These are phyloP conservation scores for Galerina sulciceps DNA, from an alignment of 768 basidiomycete genomes.

Conservation along the genomic window DNA sequence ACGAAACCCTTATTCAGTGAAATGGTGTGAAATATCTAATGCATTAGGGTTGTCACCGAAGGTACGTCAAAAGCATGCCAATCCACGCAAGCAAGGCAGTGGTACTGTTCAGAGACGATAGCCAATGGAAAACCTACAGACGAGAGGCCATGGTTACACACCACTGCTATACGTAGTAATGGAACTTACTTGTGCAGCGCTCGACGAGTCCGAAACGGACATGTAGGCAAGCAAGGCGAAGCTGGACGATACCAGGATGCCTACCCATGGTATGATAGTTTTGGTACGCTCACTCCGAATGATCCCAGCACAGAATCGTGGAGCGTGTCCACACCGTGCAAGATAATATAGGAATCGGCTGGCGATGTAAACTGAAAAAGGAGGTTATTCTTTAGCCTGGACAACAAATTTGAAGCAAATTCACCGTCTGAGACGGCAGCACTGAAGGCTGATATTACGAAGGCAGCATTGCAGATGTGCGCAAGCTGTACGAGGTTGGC, in stretches of 20 bases:
- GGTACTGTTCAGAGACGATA: slow-evolving; percentile 19
- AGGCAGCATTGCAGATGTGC: slow-evolving; percentile 35
- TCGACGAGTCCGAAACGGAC: slow-evolving; percentile 16
- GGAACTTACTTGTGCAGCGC: slow-evolving; percentile 14
- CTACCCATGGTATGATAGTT: slow-evolving; percentile 18
- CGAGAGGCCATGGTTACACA: background rate
- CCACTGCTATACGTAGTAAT: background rate
- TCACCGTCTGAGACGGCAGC: slow-evolving; percentile 20
- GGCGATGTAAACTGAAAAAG: slow-evolving; percentile 14
- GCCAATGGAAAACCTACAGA: slow-evolving; percentile 21
- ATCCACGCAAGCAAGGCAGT: slow-evolving; percentile 22
- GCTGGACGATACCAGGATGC: slow-evolving; percentile 15
- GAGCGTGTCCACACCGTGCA: slow-evolving; percentile 18
- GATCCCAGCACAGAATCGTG: slow-evolving; percentile 15
- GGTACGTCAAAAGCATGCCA: slow-evolving; percentile 23
- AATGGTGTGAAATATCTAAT: slow-evolving; percentile 13
- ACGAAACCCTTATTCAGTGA: slow-evolving; percentile 7
- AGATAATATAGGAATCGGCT: slow-evolving; percentile 20
- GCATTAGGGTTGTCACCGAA: slow-evolving; percentile 14
- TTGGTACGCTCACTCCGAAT: slow-evolving; percentile 9
- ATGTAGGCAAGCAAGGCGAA: slow-evolving; percentile 19
- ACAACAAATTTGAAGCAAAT: background rate
- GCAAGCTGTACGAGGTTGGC: slow-evolving; percentile 53
- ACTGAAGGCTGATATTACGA: slow-evolving; percentile 21
- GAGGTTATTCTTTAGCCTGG: background rate